Percentiles rank a stretch among this genome's conserved stretches.
These are phyloP conservation scores for Daldinia sp. DNA, from an alignment of 2,329 filamentous ascomycete species.

Conservation along the genomic window DNA sequence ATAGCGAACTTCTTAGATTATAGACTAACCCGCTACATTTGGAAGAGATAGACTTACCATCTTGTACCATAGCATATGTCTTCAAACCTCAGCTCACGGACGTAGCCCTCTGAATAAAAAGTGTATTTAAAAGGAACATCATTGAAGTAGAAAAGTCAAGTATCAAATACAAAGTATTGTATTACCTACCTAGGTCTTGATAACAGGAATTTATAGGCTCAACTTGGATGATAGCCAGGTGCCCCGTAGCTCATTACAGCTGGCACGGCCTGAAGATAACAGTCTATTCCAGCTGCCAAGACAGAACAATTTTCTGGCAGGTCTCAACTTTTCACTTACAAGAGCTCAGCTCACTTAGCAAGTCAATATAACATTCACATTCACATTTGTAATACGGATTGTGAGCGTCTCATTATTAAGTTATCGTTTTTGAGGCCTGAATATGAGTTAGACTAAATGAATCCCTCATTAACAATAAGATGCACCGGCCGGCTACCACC, in stretches of 20 bases:
- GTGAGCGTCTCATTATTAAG: background rate
- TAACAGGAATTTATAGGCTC: background rate
- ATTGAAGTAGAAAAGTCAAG: background rate
- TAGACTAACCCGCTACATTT: slow-evolving; percentile 44
- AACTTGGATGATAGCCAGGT: background rate
- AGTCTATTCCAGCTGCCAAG: background rate
- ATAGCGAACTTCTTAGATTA: slow-evolving; percentile 65
- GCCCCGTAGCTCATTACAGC: background rate
- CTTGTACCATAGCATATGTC: background rate
- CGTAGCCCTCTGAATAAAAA: background rate
- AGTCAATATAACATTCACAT: background rate
- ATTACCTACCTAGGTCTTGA: background rate
- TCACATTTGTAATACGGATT: background rate
- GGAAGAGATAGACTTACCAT: background rate
- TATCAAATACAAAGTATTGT: background rate
- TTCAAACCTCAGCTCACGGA: background rate
- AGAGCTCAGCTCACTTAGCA: background rate
- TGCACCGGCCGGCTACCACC: slow-evolving; percentile 35
- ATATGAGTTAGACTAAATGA: slow-evolving; percentile 33
- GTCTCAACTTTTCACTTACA: slow-evolving; percentile 1
- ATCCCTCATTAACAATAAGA: slow-evolving; percentile 25
- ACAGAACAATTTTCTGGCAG: slow-evolving; percentile 1
- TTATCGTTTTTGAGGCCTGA: background rate
- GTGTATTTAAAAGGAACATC: background rate
- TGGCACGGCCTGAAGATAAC: background rate